These are phyloP conservation scores for Blastobotrys arbuscula DNA, from an alignment of 1,139 yeast species.

Conservation along the genomic window DNA sequence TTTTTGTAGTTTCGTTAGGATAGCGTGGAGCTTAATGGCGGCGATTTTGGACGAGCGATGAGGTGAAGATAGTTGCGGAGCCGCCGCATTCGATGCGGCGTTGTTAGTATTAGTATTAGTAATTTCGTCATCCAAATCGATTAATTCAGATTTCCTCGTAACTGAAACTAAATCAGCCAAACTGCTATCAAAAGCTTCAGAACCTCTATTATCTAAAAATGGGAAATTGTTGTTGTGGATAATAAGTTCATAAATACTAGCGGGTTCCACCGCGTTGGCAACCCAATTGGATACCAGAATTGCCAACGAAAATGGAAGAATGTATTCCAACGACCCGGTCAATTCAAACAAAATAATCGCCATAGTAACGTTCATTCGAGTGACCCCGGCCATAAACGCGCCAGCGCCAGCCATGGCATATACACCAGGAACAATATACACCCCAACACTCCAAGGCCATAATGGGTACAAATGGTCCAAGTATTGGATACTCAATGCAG, in stretches of 20 bases:
- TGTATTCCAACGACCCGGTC: constrained; percentile 57
- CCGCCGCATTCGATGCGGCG: neutral
- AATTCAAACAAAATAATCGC: constrained; percentile 57
- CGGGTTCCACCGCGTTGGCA: constrained; percentile 49
- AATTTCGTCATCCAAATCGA: constrained; percentile 41
- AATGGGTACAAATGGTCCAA: constrained; percentile 27
- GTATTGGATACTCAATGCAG: constrained; percentile 47
- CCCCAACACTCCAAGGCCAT: constrained; percentile 19
- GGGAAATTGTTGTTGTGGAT: constrained; percentile 51
- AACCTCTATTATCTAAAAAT: constrained; percentile 42
- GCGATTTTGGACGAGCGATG: neutral
- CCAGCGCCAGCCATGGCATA: constrained; percentile 65
- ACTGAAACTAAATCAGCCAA: constrained; percentile 42
- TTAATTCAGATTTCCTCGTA: constrained; percentile 22
- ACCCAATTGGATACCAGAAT: constrained; percentile 57
- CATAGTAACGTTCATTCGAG: constrained; percentile 58
- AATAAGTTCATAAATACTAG: constrained; percentile 48
- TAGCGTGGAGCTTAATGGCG: constrained; percentile 37
- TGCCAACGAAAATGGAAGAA: constrained; percentile 53
- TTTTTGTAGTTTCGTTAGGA: constrained; percentile 38
- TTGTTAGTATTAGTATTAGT: constrained; percentile 16
- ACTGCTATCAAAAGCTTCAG: constrained; percentile 36
- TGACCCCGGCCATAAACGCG: constrained; percentile 64
- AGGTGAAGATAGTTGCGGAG: neutral
- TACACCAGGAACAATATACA: constrained; percentile 44